Evolutionary conservation across 2,329 filamentous ascomycete genomes (phyloP).

Genomic region (Tricladium varicosporioides): DNA sequence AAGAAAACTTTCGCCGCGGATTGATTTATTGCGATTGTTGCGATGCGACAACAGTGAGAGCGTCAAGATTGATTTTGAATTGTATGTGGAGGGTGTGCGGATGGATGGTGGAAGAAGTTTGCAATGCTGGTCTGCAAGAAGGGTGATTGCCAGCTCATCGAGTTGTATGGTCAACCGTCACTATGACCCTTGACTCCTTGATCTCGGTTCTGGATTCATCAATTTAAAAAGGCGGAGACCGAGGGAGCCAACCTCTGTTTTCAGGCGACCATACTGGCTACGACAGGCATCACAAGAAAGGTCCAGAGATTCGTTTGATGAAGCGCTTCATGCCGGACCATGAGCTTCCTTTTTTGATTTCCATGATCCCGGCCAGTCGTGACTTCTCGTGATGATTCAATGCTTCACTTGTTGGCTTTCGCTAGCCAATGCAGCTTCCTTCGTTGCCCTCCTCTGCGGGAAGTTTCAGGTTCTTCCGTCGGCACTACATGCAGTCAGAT

Average conservation of each 20-base stretch:
- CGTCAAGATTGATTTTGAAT: background rate
- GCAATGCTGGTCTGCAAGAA: background rate
- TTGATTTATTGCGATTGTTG: background rate
- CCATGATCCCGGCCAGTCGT: background rate
- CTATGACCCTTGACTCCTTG: background rate
- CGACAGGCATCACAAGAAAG: background rate
- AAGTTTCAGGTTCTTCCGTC: background rate
- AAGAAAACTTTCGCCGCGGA: no score
- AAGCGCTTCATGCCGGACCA: background rate
- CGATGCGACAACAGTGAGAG: background rate
- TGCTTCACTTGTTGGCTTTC: background rate
- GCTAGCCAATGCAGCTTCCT: background rate
- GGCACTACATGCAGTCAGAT: background rate
- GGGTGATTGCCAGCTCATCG: slow-evolving; percentile 7
- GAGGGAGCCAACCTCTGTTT: background rate
- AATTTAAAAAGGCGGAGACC: background rate
- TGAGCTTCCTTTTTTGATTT: background rate
- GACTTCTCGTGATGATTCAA: no score
- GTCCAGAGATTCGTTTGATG: background rate
- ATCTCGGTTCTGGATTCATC: slow-evolving; percentile 3
- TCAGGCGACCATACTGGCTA: background rate
- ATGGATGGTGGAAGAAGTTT: background rate
- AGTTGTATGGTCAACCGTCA: slow-evolving; percentile 2
- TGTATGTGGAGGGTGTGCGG: background rate
- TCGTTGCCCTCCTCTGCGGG: background rate